These are phyloP conservation scores for Angomonas ambiguus DNA, from an alignment of 208 protist genomes.

Conservation along the genomic window DNA sequence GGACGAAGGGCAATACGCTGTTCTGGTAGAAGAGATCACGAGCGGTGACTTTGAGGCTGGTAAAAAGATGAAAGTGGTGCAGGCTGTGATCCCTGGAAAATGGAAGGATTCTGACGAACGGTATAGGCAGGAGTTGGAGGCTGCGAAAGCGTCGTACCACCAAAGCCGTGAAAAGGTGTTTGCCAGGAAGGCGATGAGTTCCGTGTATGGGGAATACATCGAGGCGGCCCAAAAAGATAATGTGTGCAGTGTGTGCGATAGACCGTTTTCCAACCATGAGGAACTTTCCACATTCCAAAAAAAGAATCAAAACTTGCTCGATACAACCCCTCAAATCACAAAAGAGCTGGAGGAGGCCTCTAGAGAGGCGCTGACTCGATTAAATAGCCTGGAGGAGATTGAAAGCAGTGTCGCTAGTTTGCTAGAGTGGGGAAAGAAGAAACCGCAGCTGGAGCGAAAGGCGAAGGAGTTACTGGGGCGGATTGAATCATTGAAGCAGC, in stretches of 20 bases:
- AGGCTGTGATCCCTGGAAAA: neutral
- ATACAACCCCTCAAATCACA: neutral
- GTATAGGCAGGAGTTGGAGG: slow-evolving; percentile 32
- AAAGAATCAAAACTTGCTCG: slow-evolving; percentile 26
- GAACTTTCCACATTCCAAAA: slow-evolving; percentile 30
- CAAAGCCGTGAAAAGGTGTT: slow-evolving; percentile 26
- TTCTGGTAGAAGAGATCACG: slow-evolving; percentile 7
- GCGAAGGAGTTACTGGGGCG: slow-evolving; percentile 7
- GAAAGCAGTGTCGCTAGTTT: slow-evolving; percentile 8
- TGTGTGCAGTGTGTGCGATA: slow-evolving; percentile 61
- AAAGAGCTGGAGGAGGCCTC: slow-evolving; percentile 19
- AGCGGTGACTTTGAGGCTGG: slow-evolving; percentile 29
- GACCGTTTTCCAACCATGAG: slow-evolving; percentile 29
- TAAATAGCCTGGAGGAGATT: slow-evolving; percentile 3
- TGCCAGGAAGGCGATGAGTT: slow-evolving; percentile 36
- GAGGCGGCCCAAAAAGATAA: slow-evolving; percentile 32
- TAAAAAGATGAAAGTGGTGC: slow-evolving; percentile 21
- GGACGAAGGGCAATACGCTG: slow-evolving; percentile 3
- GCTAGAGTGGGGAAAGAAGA: neutral
- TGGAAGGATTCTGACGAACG: slow-evolving; percentile 19
- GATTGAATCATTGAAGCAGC: slow-evolving; percentile 21
- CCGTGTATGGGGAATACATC: slow-evolving; percentile 60
- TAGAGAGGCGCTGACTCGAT: slow-evolving; percentile 21
- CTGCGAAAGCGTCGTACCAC: slow-evolving; percentile 25
- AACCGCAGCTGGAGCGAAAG: slow-evolving; percentile 17